These are phyloP conservation scores for Acacia concinna DNA, from an alignment of 331 rosid genomes.

Conservation along the genomic window DNA sequence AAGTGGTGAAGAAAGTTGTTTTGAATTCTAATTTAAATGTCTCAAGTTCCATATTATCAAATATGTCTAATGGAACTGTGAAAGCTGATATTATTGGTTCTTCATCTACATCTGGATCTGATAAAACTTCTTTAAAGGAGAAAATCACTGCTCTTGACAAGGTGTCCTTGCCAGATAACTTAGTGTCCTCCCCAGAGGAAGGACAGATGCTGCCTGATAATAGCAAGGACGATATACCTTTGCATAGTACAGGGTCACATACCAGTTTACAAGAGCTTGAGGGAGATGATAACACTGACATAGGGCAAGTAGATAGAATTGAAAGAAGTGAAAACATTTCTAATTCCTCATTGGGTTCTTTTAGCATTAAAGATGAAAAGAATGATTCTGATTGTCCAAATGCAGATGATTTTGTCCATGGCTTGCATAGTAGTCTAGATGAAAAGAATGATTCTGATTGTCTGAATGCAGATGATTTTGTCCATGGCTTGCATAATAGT, in stretches of 20 bases:
- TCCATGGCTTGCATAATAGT: slow-evolving; percentile 29
- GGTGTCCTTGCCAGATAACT: slow-evolving; percentile 27
- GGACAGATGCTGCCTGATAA: slow-evolving; percentile 37
- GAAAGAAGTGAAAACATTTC: slow-evolving; percentile 42
- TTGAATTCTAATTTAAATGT: slow-evolving; percentile 33
- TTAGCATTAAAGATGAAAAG: slow-evolving; percentile 38
- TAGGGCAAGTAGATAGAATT: slow-evolving; percentile 31
- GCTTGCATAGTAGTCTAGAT: slow-evolving; percentile 32
- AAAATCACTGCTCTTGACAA: slow-evolving; percentile 30
- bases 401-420: slow-evolving; percentile 40
- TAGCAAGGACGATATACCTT: slow-evolving; percentile 32
- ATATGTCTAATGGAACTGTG: slow-evolving; percentile 29
- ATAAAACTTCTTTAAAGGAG: slow-evolving; percentile 35
- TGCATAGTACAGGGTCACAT: slow-evolving; percentile 29
- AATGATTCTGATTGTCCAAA: slow-evolving; percentile 35
- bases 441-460: slow-evolving; percentile 36
- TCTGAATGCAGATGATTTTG: slow-evolving; percentile 43
- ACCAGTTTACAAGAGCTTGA: slow-evolving; percentile 38
- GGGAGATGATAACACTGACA: slow-evolving; percentile 37
- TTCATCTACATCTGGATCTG: slow-evolving; percentile 32
- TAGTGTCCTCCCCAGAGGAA: slow-evolving; percentile 28
- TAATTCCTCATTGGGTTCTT: slow-evolving; percentile 34
- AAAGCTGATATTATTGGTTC: slow-evolving; percentile 29
- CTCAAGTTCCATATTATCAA: slow-evolving; percentile 34
- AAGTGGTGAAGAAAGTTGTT: slow-evolving; percentile 58